A percentile compares a stretch with the other conserved stretches of the same genome.
phyloP scores from a whole-genome alignment of 2,329 filamentous ascomycete species.

The Ophiobolus disseminans region DNA sequence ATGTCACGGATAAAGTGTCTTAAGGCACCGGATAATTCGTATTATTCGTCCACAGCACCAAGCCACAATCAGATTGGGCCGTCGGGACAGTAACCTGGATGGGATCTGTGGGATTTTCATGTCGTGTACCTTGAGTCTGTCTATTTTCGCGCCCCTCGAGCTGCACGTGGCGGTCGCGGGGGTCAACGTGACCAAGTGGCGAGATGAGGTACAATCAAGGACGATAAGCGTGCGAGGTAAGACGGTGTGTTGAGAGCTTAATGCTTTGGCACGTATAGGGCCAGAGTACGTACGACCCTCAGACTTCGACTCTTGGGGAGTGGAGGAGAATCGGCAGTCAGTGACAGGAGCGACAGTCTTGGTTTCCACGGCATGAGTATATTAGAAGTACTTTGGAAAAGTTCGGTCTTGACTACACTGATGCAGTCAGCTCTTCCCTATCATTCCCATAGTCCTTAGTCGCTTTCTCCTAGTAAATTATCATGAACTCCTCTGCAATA shows the following conservation, averaged over 20 bases:
- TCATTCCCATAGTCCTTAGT: too few relatives aligned
- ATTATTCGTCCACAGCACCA: not conserved
- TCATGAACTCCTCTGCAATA: too few relatives aligned
- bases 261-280: too few relatives aligned
- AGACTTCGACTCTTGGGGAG: too few relatives aligned
- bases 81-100: conserved; percentile 2
- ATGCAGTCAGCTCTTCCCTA: too few relatives aligned
- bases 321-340: too few relatives aligned
- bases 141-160: not conserved
- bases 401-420: too few relatives aligned
- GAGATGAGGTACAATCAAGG: conserved; percentile 5
- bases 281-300: not conserved
- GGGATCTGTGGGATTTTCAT: conserved; percentile 6
- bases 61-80: conserved; percentile 3
- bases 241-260: not conserved
- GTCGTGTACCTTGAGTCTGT: conserved; percentile 1
- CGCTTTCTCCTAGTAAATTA: too few relatives aligned
- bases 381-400: too few relatives aligned
- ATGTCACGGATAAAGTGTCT: conserved; percentile 22
- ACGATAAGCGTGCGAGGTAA: not conserved
- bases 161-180: conserved; percentile 1
- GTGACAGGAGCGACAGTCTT: too few relatives aligned
- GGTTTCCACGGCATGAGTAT: too few relatives aligned
- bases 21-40: conserved; percentile 31
- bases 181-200: conserved; percentile 1